Base-by-base conservation (phyloP, 371 early-diverging fungal genomes). In the Caulochytrium protostelioides region DNA sequence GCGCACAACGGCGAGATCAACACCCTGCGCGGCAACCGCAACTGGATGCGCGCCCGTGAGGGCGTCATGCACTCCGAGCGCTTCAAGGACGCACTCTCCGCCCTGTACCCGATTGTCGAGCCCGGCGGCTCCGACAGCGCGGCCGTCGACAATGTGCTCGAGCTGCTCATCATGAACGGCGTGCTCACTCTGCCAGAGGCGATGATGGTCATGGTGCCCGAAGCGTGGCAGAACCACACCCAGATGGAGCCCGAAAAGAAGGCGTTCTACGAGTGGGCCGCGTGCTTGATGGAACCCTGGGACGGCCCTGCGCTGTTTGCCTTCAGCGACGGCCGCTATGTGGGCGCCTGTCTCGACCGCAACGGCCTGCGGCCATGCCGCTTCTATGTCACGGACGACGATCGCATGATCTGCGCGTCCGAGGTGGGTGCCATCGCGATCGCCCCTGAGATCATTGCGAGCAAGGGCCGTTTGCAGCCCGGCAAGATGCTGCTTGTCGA, bases 1-100 rank as follows among this genome's bases (percentile, higher is more conserved):
- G 95, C 91, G 29, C 95, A 94, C 63, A 94, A 94, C 51, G 94
- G 87, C 55, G 92, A 94, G 56, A 94, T 94, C 50, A 94, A 94
- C 54, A 91, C 95, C 4, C 67, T 94, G 22, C 75, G 86, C 36
- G 95, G 95, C 26, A 94, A 94, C 70, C 89, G 85, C 57, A 91
- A 90, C 65, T 90, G 91, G 89, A 91, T 90, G 90, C 74, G 87
- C 21, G 83, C 95, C 30, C 76, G 91, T 26, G 90, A 91, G 54
- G 89, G 92, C 37, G 70, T 84, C 42, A 77, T 94, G 72, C 54
- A 65, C 30, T 79, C 80, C 9, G 68, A 64, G 23, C 65, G 65
- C 22, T 87, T 91, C 54, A 77, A 74, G 30, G 46, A 62, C 3
- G 75, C 81, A 19, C 56, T 94, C 2, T 74, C 82, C 22, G 44